These are phyloP conservation scores for Ophiocordyceps camponoti-floridani DNA, from an alignment of 2,329 filamentous ascomycete genomes.

Conservation along the genomic window DNA sequence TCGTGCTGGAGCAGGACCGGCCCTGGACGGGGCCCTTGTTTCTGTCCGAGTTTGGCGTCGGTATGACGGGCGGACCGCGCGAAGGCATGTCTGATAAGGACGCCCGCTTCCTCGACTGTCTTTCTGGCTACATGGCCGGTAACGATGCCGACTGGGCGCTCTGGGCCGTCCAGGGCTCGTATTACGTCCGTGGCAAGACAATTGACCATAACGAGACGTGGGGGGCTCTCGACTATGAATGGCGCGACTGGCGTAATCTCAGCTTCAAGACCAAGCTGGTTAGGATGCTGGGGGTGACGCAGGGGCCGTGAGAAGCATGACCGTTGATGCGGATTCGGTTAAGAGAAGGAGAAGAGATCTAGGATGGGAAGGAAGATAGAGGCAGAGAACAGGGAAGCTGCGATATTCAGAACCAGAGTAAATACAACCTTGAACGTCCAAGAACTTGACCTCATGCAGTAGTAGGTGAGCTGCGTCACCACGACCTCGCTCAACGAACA, in stretches of 20 bases:
- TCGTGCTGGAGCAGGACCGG: constrained; percentile 28
- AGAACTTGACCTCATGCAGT: too few species aligned
- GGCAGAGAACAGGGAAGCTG: background rate
- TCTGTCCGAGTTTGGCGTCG: constrained; percentile 40
- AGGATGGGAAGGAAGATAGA: background rate
- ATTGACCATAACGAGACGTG: constrained; percentile 34
- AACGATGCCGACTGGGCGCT: constrained; percentile 43
- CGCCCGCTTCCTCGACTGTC: constrained; percentile 29
- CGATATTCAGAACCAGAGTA: background rate
- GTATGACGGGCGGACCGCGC: constrained; percentile 22
- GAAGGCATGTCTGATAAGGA: constrained; percentile 26
- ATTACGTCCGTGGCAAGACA: constrained; percentile 33
- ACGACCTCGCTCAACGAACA: too few species aligned
- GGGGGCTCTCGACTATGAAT: constrained; percentile 27
- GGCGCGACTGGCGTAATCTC: constrained; percentile 19
- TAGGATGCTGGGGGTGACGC: constrained; percentile 20
- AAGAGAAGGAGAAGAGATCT: background rate
- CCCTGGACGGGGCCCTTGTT: constrained; percentile 34
- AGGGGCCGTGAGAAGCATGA: constrained; percentile 11
- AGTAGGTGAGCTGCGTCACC: too few species aligned
- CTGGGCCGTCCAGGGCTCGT: constrained; percentile 40
- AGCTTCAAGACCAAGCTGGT: constrained; percentile 16
- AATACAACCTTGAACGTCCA: too few species aligned
- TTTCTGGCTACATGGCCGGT: constrained; percentile 30
- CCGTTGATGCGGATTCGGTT: background rate